phyloP scores from a whole-genome alignment of 495 filamentous ascomycete species.

The Beverwykella pulmonaria region DNA sequence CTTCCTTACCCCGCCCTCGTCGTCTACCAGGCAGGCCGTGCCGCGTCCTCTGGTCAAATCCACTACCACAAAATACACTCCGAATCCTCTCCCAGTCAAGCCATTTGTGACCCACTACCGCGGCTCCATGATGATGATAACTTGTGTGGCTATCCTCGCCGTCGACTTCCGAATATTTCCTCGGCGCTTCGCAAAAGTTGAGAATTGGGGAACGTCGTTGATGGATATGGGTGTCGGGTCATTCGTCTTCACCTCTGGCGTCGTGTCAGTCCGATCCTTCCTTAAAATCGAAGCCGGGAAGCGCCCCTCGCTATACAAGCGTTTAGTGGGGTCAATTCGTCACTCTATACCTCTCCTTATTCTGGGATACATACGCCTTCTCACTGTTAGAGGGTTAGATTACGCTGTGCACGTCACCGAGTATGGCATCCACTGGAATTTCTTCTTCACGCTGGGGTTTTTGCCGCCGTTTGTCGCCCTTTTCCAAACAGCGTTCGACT shows the following conservation, averaged over 20 bases:
- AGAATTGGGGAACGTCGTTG: constrained; percentile 95
- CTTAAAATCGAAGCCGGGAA: constrained; percentile 64
- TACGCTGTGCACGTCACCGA: constrained; percentile 98
- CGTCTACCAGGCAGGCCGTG: constrained; percentile 42
- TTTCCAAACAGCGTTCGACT: constrained; percentile 64
- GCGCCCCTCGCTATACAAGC: constrained; percentile 51
- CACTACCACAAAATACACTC: constrained; percentile 11
- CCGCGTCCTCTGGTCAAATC: constrained; percentile 55
- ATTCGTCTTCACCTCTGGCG: constrained; percentile 93
- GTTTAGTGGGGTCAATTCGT: constrained; percentile 66
- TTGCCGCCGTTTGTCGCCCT: constrained; percentile 89
- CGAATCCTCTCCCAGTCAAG: constrained; percentile 71
- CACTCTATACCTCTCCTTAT: constrained; percentile 82
- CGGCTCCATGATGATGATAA: constrained; percentile 88
- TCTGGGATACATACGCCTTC: constrained; percentile 77
- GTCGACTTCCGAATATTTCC: constrained; percentile 95
- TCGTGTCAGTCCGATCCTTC: constrained; percentile 87
- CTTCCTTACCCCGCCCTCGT: constrained; percentile 45
- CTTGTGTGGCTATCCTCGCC: constrained; percentile 90
- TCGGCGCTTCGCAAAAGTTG: constrained; percentile 92
- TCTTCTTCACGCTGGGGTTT: constrained; percentile 95
- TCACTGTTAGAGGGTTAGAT: constrained; percentile 89
- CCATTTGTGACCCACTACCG: constrained; percentile 91
- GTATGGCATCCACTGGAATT: constrained; percentile 99
- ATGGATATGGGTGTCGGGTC: constrained; percentile 99